A percentile compares a stretch with the other conserved stretches of the same genome.
These are phyloP conservation scores for Amylocystis lapponica DNA, from an alignment of 768 basidiomycete species.

Conservation along the genomic window DNA sequence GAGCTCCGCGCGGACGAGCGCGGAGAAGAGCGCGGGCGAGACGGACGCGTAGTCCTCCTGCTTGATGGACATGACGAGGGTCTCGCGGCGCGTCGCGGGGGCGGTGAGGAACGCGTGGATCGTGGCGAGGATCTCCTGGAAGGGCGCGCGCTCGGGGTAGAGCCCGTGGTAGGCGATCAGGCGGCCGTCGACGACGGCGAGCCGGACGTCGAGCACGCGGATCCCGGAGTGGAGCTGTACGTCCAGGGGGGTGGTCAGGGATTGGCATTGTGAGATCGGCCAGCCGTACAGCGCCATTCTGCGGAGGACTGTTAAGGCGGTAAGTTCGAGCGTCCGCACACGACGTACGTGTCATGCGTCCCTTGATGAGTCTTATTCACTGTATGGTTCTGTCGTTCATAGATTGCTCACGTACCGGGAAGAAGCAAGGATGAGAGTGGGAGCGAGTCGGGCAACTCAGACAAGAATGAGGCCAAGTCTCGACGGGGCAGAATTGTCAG, in stretches of 20 bases:
- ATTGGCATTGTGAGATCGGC: slow-evolving; percentile 87
- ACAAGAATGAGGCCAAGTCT: slow-evolving; percentile 50
- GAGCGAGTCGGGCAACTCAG: slow-evolving; percentile 57
- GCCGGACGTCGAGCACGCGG: slow-evolving; percentile 76
- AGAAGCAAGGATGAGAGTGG: slow-evolving; percentile 71
- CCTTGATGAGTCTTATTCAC: slow-evolving; percentile 28
- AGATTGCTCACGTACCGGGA: slow-evolving; percentile 49
- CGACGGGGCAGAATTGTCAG: slow-evolving; percentile 58
- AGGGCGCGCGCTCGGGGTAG: slow-evolving; percentile 64
- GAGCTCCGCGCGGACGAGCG: slow-evolving; percentile 62
- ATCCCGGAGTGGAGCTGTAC: slow-evolving; percentile 74
- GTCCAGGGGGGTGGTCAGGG: slow-evolving; percentile 49
- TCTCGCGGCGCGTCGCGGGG: slow-evolving; percentile 55
- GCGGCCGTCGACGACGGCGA: slow-evolving; percentile 55
- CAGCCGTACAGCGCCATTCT: slow-evolving; percentile 84
- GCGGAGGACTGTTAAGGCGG: slow-evolving; percentile 9
- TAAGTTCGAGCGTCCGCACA: not conserved
- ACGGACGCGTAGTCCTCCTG: slow-evolving; percentile 66
- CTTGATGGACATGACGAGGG: slow-evolving; percentile 83
- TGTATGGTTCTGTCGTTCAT: slow-evolving; percentile 10
- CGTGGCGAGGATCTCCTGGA: slow-evolving; percentile 56
- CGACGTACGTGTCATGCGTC: slow-evolving; percentile 66
- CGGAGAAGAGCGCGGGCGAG: slow-evolving; percentile 49
- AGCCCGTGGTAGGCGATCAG: slow-evolving; percentile 80
- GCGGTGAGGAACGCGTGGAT: slow-evolving; percentile 61